Percentiles rank a stretch among this genome's conserved stretches.
These are phyloP conservation scores for Botrytis galanthina DNA, from an alignment of 2,329 filamentous ascomycete genomes.

Conservation along the genomic window DNA sequence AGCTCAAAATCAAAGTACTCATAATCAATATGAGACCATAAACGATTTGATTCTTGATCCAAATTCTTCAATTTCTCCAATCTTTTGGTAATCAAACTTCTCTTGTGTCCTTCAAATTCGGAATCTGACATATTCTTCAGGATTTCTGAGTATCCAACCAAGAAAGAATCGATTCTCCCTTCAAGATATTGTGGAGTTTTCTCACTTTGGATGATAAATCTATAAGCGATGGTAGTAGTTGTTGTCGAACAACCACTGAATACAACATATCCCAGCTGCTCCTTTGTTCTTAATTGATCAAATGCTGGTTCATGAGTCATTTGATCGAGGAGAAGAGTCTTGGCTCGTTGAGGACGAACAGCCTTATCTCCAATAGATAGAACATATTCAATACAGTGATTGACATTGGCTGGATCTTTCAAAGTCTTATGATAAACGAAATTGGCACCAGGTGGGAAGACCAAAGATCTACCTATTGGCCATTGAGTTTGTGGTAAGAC, in stretches of 20 bases:
- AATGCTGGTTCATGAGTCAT: conserved; percentile 92
- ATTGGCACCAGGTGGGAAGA: conserved; percentile 77
- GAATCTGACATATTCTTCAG: conserved; percentile 74
- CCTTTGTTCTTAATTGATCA: conserved; percentile 91
- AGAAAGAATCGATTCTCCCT: conserved; percentile 80
- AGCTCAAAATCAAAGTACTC: conserved; percentile 90
- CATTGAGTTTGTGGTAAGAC: conserved; percentile 74
- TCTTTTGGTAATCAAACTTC: conserved; percentile 80
- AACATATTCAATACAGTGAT: conserved; percentile 79
- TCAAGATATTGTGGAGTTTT: conserved; percentile 81
- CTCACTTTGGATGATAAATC: conserved; percentile 92
- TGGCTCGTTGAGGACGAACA: conserved; percentile 69
- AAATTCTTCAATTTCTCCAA: conserved; percentile 93
- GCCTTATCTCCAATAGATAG: conserved; percentile 67
- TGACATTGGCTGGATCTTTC: conserved; percentile 84
- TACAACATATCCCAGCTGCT: conserved; percentile 95
- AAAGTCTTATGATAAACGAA: conserved; percentile 78
- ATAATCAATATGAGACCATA: conserved; percentile 81
- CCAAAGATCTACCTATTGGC: conserved; percentile 72
- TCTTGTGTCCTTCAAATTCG: conserved; percentile 89
- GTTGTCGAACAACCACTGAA: conserved; percentile 74
- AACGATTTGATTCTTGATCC: conserved; percentile 74
- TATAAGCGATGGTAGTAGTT: conserved; percentile 77
- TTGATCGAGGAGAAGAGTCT: conserved; percentile 78
- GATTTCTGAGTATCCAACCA: conserved; percentile 63